These are phyloP conservation scores for Medicago truncatula DNA, from an alignment of 306 rosid genomes.

Conservation along the genomic window MtrunA17r5.0-ANR NC_053046.1:35985001-35985500, in stretches of 20 bases:
- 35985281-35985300: constrained; percentile 85
- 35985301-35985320: constrained; percentile 97
- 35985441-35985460: constrained; percentile 92
- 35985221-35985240: constrained; percentile 21
- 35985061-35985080: constrained; percentile 37
- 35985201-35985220: constrained; percentile 6
- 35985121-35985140: not conserved
- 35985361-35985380: constrained; percentile 97
- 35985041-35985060: constrained; percentile 31
- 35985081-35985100: not conserved
- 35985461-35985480: constrained; percentile 88
- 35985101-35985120: not conserved
- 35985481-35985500: constrained; percentile 95
- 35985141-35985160: not conserved
- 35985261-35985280: constrained; percentile 93
- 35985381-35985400: constrained; percentile 90
- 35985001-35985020: constrained; percentile 16
- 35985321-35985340: constrained; percentile 76
- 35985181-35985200: not conserved
- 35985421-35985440: constrained; percentile 95
- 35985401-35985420: constrained; percentile 85
- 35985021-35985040: constrained; percentile 23
- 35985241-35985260: constrained; percentile 55
- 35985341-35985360: constrained; percentile 95
- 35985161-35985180: constrained; percentile 20